Percentiles rank a stretch among this genome's conserved stretches.
Conservation (phyloP, 768 basidiomycete genomes). For the button mushroom (Agaricus bisporus) region DNA sequence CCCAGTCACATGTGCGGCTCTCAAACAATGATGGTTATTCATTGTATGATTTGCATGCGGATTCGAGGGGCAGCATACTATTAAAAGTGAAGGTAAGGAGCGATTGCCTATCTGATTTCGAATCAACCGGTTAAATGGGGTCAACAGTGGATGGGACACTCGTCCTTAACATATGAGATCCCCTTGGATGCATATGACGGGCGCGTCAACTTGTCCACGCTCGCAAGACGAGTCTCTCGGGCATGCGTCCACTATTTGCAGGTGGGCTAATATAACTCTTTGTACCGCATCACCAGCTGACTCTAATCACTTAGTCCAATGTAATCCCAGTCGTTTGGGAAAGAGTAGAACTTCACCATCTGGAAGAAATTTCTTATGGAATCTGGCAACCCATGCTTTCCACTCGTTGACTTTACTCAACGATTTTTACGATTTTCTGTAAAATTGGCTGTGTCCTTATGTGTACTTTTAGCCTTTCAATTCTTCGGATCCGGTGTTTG, state of each 20-base stretch:
- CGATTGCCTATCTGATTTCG: neutral
- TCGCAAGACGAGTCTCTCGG: constrained; percentile 62
- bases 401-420: constrained; percentile 24
- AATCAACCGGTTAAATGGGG: neutral
- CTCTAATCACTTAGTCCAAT: constrained; percentile 43
- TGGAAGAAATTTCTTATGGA: constrained; percentile 64
- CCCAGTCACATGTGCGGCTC: constrained; percentile 56
- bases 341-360: constrained; percentile 60
- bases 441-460: neutral
- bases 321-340: constrained; percentile 66
- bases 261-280: constrained; percentile 25
- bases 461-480: neutral
- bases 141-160: constrained; percentile 65
- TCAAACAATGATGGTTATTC: constrained; percentile 60
- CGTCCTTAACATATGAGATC: constrained; percentile 67
- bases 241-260: constrained; percentile 74
- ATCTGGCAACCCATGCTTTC: constrained; percentile 71
- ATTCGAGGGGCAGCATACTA: constrained; percentile 50
- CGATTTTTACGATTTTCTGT: neutral
- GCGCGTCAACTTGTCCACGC: constrained; percentile 57
- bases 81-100: constrained; percentile 54
- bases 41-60: constrained; percentile 60
- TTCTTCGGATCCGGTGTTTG: neutral
- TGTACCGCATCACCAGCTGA: constrained; percentile 1
- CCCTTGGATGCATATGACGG: constrained; percentile 65